These are phyloP conservation scores for Zymoseptoria brevis DNA, from an alignment of 2,329 filamentous ascomycete species.

Conservation along the genomic window DNA sequence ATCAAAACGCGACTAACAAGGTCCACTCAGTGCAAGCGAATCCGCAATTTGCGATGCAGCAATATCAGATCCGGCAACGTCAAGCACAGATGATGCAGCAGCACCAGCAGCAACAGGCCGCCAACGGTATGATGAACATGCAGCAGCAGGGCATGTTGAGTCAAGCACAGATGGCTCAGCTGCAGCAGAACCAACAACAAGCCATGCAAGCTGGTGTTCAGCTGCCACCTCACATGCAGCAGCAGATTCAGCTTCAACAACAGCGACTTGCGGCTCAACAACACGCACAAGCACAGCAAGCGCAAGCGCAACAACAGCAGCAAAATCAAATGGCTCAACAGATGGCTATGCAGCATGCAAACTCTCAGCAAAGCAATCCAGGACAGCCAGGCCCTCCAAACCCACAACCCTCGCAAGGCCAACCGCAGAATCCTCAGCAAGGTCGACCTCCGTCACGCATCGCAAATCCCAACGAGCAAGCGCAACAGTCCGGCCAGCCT, in stretches of 20 bases:
- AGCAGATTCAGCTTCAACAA: constrained; percentile 34
- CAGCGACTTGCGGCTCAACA: constrained; percentile 19
- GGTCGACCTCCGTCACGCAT: constrained; percentile 34
- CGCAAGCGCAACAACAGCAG: constrained; percentile 26
- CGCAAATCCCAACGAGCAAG: constrained; percentile 27
- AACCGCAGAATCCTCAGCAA: constrained; percentile 30
- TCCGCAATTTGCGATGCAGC: constrained; percentile 23
- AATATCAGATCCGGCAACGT: constrained; percentile 39
- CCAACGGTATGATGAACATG: constrained; percentile 17
- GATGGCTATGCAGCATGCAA: constrained; percentile 40
- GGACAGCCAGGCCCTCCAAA: constrained; percentile 36
- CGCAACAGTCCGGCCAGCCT: constrained; percentile 24
- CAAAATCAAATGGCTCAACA: constrained; percentile 36
- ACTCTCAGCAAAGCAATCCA: constrained; percentile 43
- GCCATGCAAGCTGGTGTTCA: constrained; percentile 25
- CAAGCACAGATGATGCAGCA: constrained; percentile 37
- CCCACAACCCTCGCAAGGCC: constrained; percentile 32
- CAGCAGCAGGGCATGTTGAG: constrained; percentile 19
- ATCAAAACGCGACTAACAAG: background rate
- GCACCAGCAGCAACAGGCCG: constrained; percentile 30
- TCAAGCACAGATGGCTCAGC: constrained; percentile 30
- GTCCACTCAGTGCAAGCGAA: constrained; percentile 30
- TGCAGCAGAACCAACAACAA: constrained; percentile 33
- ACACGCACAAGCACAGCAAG: constrained; percentile 33
- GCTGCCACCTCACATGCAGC: constrained; percentile 27